Evolutionary conservation across 495 filamentous ascomycete species (phyloP), one percentile per base, ranked within the genome.

Genomic region (Paragyromitra xinjiangensis): DNA sequence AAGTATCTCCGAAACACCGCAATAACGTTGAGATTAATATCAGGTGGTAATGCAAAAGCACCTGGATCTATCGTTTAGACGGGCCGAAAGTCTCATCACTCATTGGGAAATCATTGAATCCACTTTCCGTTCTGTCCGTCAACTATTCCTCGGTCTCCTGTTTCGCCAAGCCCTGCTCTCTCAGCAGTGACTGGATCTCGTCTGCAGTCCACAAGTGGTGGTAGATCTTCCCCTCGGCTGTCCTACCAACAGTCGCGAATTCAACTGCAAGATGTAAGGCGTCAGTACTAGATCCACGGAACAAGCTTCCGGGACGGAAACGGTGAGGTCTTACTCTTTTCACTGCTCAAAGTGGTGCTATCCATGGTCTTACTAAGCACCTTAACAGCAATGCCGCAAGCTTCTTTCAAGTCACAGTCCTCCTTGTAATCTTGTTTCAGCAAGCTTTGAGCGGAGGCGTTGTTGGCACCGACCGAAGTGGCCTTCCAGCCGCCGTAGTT

Each of bases 301-400:
- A 61, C 29, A 39, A 39, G 40, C 48, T 61, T 19, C 69, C 22
- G 77, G 59, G 45, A 45, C 34, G 22, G 2, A 68, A 39, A 51
- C 19, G 24, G 34, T 50, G 55, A 45, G 22, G 19, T 39, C 4
- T 85, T 86, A 97, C 94, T 97, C 89, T 99, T 99, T 87, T 98
- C 94, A 82, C 94, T 97, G 88, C 93, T 97, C 81, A 99, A 85
- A 88, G 97, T 98, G 6, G 95, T 98, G 53, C 93, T 95, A 85
- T 99, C 95, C 96, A 99, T 99, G 3, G 95, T 99, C 90, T 99
- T 99, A 89, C 95, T 98, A 77, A 99, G 86, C 68, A 98, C 95
- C 89, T 99, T 99, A 80, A 99, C 94, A 24, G 95, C 95, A 89
- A 98, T 91, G 51, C 90, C 94, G 86, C 95, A 98, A 6, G 95